Conservation (phyloP, 2,329 filamentous ascomycete species). For the Aspergillus transmontanensis region DNA sequence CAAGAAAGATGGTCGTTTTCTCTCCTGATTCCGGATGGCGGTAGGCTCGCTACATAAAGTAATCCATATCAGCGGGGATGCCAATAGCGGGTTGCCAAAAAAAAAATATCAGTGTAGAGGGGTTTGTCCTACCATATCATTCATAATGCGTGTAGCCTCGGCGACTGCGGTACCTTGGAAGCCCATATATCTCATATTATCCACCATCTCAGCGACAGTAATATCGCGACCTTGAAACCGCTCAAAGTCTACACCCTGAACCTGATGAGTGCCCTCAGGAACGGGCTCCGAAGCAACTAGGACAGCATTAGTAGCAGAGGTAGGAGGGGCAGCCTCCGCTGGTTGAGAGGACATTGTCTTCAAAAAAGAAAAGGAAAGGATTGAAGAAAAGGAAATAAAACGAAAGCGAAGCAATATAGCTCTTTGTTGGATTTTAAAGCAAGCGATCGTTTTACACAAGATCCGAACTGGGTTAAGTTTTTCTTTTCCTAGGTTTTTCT, state of each 20-base stretch:
- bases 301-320: slow-evolving; percentile 74
- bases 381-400: background rate
- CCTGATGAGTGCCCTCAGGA: slow-evolving; percentile 68
- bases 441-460: background rate
- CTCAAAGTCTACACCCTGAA: slow-evolving; percentile 92
- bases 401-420: background rate
- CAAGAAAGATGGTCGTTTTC: slow-evolving; percentile 90
- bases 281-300: slow-evolving; percentile 81
- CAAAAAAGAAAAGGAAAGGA: background rate
- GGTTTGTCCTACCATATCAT: slow-evolving; percentile 75
- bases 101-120: background rate
- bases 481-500: slow-evolving; percentile 13
- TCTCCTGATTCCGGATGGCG: slow-evolving; percentile 75
- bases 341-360: slow-evolving; percentile 12
- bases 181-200: slow-evolving; percentile 82
- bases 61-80: slow-evolving; percentile 7
- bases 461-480: background rate
- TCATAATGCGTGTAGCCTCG: slow-evolving; percentile 88
- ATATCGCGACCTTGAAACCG: slow-evolving; percentile 69
- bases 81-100: background rate
- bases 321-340: slow-evolving; percentile 48
- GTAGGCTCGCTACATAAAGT: slow-evolving; percentile 67
- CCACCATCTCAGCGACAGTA: slow-evolving; percentile 81
- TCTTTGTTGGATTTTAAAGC: background rate
- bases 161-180: slow-evolving; percentile 80